phyloP scores from a whole-genome alignment of 495 filamentous ascomycete species.

The Jackrogersella multiformis region DNA sequence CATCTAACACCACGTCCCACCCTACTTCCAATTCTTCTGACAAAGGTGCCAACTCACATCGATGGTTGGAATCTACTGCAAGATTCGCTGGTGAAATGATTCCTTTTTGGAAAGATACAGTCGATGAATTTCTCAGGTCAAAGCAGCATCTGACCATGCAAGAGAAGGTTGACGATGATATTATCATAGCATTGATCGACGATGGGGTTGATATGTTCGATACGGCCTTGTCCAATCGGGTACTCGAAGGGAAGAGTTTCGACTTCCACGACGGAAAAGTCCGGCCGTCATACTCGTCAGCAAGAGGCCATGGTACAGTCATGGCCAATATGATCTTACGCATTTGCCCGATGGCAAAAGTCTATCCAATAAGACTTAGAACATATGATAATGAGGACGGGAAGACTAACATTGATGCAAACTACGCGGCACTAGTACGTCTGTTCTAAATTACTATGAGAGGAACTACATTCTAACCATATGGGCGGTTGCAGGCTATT shows the following conservation, averaged over 20 bases:
- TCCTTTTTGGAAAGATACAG: slow-evolving; percentile 2
- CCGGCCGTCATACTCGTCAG: slow-evolving; percentile 2
- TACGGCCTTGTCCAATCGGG: not conserved
- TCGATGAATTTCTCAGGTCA: not conserved
- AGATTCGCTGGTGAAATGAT: slow-evolving; percentile 4
- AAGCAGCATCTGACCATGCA: not conserved
- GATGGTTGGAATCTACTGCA: not conserved
- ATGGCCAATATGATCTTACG: slow-evolving; percentile 5
- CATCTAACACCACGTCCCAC: not conserved
- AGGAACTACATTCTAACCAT: not conserved
- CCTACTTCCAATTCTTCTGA: not conserved
- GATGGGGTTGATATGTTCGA: slow-evolving; percentile 8
- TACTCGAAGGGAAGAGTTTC: slow-evolving; percentile 7
- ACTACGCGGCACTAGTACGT: not conserved
- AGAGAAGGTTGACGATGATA: not conserved
- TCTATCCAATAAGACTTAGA: slow-evolving; percentile 1
- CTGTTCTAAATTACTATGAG: too few relatives aligned
- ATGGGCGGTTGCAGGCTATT: not conserved
- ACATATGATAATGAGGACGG: not conserved
- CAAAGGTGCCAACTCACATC: not conserved
- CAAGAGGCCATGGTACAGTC: not conserved
- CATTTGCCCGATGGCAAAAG: slow-evolving; percentile 4
- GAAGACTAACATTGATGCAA: not conserved
- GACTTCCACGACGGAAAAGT: not conserved
- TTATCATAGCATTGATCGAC: not conserved